Evolutionary conservation across 208 protist genomes (phyloP), one percentile per base, ranked within the genome.

Genomic region (Acanthamoeba lenticulata): DNA sequence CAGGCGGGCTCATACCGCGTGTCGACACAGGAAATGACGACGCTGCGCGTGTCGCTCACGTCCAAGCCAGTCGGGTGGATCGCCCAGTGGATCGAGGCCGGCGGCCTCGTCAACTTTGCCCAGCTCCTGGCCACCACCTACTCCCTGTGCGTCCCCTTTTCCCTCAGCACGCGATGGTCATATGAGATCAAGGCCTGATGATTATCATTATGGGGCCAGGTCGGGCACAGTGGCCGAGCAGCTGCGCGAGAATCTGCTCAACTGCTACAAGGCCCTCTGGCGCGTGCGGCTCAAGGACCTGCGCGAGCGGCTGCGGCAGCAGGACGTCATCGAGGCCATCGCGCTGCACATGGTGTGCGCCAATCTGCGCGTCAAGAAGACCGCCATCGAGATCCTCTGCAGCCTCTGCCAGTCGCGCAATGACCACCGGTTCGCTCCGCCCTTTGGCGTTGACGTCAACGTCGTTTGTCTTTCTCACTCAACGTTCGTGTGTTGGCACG

Each of bases 191-290:
- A 19, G 13, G 49, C 19, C 9, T 57, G 49, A 57, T 65, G 3
- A 6, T 65, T 27, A 5, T 17, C 7, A 9, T 44, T 6, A 57
- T 88, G 1, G 2, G 45, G 36, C 40, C 81, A 89, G 52, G 62
- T 42, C 81, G 9, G 81, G 52, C 4, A 27, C 72, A 7, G 42
- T 49, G 38, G n/a, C 11, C 3, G 72, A 81, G 34, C 60, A 69
- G 27, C 34, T 92, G 44, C 88, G 55, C n/a, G 88, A 92, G 27
- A 92, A 69, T 77, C 45, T 92, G 57, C 88, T 92, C 29, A 69
- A 77, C 62, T 92, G 88, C 38, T 92, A 77, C 40, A 92, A 92
- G 62, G 88, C 88, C 32, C 62, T 92, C 9, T 92, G 88, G 88
- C 94, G 62, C 57, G 88, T 92, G 62, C 32, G 88, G 32, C 62